Conservation (phyloP, 306 rosid species). For the Rosa persica region DNA sequence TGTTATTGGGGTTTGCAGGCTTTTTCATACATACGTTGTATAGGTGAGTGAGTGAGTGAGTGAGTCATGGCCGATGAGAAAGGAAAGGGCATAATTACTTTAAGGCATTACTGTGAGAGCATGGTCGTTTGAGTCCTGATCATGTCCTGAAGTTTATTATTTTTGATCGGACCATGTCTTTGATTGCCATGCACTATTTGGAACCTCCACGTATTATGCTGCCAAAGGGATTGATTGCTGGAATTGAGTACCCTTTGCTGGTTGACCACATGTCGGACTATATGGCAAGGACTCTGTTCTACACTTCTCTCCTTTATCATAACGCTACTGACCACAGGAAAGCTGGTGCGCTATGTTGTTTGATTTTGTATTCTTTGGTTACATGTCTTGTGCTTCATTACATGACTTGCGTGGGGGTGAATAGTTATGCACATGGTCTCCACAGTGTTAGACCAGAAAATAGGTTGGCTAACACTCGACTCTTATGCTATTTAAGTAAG, state of each 20-base stretch:
- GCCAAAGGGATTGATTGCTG: constrained; percentile 86
- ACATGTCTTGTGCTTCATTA: background rate
- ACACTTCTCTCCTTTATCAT: constrained; percentile 69
- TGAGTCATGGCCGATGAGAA: constrained; percentile 96
- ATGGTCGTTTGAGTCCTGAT: constrained; percentile 42
- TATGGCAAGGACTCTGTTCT: constrained; percentile 79
- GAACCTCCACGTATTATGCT: constrained; percentile 91
- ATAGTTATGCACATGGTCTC: constrained; percentile 4
- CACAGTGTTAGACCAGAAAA: too few species aligned
- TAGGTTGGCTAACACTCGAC: too few species aligned
- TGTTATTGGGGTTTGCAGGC: constrained; percentile 42
- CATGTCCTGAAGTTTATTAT: constrained; percentile 85
- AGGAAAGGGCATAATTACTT: constrained; percentile 74
- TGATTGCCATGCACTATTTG: constrained; percentile 83
- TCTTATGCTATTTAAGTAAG: too few species aligned
- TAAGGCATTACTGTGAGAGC: constrained; percentile 55
- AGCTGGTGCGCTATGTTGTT: constrained; percentile 47
- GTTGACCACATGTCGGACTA: constrained; percentile 71
- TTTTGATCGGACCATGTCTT: constrained; percentile 82
- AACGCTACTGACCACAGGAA: constrained; percentile 72
- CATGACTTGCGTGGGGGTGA: background rate
- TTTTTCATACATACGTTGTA: constrained; percentile 74
- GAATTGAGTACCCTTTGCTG: constrained; percentile 67
- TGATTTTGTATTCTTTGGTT: background rate
- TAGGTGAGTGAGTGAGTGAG: too few species aligned